phyloP scores from a whole-genome alignment of 441 rosid species.

The Melianthus villosus region DNA sequence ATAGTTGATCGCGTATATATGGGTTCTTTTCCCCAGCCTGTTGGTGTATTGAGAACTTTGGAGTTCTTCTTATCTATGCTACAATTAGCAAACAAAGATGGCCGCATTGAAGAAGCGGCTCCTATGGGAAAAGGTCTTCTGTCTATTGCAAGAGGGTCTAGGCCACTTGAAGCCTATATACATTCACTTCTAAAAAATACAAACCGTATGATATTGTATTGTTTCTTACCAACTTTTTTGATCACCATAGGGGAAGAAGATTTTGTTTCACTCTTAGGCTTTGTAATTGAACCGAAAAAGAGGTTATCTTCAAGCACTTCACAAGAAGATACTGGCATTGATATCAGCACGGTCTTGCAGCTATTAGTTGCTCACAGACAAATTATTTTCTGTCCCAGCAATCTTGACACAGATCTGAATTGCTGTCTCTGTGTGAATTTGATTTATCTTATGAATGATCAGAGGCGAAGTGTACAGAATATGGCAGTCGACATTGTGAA shows the following conservation, averaged over 20 bases:
- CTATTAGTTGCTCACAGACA: constrained; percentile 80
- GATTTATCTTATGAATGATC: constrained; percentile 69
- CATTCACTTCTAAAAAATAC: constrained; percentile 89
- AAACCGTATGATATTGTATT: constrained; percentile 77
- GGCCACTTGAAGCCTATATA: constrained; percentile 82
- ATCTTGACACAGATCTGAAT: constrained; percentile 85
- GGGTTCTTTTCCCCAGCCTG: constrained; percentile 95
- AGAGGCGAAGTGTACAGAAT: constrained; percentile 66
- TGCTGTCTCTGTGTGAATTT: constrained; percentile 91
- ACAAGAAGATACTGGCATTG: constrained; percentile 64
- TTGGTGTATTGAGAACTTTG: constrained; percentile 60
- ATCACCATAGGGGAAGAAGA: constrained; percentile 74
- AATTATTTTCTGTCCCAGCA: constrained; percentile 90
- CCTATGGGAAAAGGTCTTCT: constrained; percentile 87
- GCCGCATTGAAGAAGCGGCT: constrained; percentile 82
- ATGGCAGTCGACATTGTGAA: constrained; percentile 78
- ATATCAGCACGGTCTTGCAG: constrained; percentile 76
- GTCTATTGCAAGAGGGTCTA: constrained; percentile 71
- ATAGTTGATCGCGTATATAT: constrained; percentile 92
- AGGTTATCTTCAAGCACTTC: constrained; percentile 29
- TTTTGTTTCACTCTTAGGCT: constrained; percentile 65
- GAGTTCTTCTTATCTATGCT: constrained; percentile 98
- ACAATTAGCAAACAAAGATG: constrained; percentile 95
- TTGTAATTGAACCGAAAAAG: constrained; percentile 60
- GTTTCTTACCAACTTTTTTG: constrained; percentile 93